Evolutionary conservation across 2,329 filamentous ascomycete genomes (phyloP).

Genomic region (Pseudogymnoascus sp.): DNA sequence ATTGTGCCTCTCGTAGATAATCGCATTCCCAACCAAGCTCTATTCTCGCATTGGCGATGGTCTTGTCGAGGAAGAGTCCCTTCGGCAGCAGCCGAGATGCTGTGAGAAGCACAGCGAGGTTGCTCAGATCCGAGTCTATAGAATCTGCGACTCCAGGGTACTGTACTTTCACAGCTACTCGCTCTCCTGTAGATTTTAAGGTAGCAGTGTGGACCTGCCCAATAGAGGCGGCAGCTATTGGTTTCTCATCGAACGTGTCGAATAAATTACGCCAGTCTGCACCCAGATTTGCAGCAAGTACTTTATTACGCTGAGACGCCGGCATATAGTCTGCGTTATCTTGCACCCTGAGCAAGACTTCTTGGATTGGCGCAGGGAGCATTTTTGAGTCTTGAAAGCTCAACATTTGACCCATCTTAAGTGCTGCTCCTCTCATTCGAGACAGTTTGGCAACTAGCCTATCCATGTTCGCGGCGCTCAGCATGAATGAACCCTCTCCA

Average conservation of each 20-base stretch:
- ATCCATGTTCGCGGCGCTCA: conserved; percentile 88
- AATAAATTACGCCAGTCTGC: conserved; percentile 79
- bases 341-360: conserved; percentile 88
- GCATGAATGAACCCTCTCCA: conserved; percentile 66
- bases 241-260: conserved; percentile 76
- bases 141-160: conserved; percentile 94
- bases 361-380: conserved; percentile 77
- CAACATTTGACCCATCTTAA: conserved; percentile 97
- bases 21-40: conserved; percentile 98
- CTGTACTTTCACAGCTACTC: conserved; percentile 92
- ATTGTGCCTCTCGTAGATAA: conserved; percentile 81
- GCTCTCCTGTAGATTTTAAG: conserved; percentile 63
- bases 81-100: conserved; percentile 85
- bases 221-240: conserved; percentile 92
- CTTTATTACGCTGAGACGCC: conserved; percentile 79
- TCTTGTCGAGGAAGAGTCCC: conserved; percentile 91
- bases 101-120: conserved; percentile 81
- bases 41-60: conserved; percentile 85
- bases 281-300: conserved; percentile 72
- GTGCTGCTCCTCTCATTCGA: conserved; percentile 90
- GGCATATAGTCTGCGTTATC: conserved; percentile 99
- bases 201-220: conserved; percentile 88
- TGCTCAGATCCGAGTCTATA: conserved; percentile 93
- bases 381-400: conserved; percentile 97
- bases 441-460: conserved; percentile 87